Base-by-base conservation (phyloP, 1,139 yeast genomes). In the Diutina pseudorugosa region DNA sequence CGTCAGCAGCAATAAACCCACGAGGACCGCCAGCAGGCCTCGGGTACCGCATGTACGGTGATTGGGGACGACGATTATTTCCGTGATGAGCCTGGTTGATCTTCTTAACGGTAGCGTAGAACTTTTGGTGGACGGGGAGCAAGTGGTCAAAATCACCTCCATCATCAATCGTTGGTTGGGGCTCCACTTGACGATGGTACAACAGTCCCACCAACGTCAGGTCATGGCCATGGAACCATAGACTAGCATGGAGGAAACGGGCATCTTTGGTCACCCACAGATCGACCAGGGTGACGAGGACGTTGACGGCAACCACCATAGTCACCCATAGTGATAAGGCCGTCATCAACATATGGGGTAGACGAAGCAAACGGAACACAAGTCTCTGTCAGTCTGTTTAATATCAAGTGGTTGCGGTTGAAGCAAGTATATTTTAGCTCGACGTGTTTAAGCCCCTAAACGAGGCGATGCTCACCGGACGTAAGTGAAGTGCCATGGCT, bases 141-240 rank as follows among this genome's bases (percentile, higher is more conserved):
- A 45, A 16, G 16, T 45, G 49, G 7, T 27, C 49, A 45, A 45
- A 45, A 18, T 45, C 49, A 25, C 49, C 49, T 6, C 49, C 49
- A 27, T 45, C 49, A 16, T 27, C 40, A 8, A 45, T 27, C 14
- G 14, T 1, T 9, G 5, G 14, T 5, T 8, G 19, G 4, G 49
- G 49, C 3, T 9, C 21, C n/a, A 11, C 5, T 18, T 45, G 49
- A n/a, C 27, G n/a, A 7, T 45, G 41, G 19, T 45, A 45, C 2
- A 45, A 27, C n/a, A 19, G 18, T 3, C n/a, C 36, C 5, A 45
- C 41, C 7, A 27, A 18, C 14, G 49, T 45, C 40, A 45, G 40
- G 14, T 25, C 16, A 11, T 45, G 49, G n/a, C 40, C 49, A 16
- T 45, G 36, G 23, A 27, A 27, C 14, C 27, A 9, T 12, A 45